Percentiles rank a stretch among this genome's conserved stretches.
phyloP scores from a whole-genome alignment of 805 yeast species.

The Zygotorulaspora sp. region DNA sequence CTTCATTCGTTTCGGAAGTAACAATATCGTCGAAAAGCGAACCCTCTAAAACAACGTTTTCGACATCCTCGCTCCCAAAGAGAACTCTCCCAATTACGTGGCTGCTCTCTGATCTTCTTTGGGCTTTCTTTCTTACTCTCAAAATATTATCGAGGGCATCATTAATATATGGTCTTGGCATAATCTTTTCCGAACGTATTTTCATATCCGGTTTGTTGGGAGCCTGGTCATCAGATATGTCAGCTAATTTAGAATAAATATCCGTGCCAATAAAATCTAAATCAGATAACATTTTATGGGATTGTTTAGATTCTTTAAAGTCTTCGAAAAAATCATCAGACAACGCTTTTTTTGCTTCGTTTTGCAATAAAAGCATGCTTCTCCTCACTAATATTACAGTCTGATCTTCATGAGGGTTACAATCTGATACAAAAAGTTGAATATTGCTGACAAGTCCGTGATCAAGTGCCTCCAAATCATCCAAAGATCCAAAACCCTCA shows the following conservation, averaged over 20 bases:
- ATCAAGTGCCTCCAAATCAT: conserved; percentile 22
- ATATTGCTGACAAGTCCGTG: conserved; percentile 19
- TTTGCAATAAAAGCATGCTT: conserved; percentile 56
- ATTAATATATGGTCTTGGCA: conserved; percentile 33
- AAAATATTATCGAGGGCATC: conserved; percentile 32
- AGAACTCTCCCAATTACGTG: conserved; percentile 2
- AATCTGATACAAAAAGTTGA: conserved; percentile 10
- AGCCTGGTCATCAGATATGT: conserved; percentile 16
- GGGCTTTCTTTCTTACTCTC: conserved; percentile 22
- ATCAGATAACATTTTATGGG: conserved; percentile 48
- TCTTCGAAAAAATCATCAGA: conserved; percentile 48
- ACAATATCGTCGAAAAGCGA: conserved; percentile 12
- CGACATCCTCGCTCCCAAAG: conserved; percentile 14
- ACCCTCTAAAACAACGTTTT: conserved; percentile 14
- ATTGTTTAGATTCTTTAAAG: conserved; percentile 57
- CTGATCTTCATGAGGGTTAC: conserved; percentile 19
- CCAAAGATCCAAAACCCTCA: conserved; percentile 15
- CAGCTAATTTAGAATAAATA: conserved; percentile 21
- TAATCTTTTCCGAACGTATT: conserved; percentile 14
- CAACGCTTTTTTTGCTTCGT: conserved; percentile 47
- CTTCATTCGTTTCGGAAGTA: conserved; percentile 1
- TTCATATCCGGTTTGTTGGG: background rate
- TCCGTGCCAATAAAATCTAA: conserved; percentile 35
- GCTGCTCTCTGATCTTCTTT: conserved; percentile 3
- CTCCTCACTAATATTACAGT: conserved; percentile 46